These are phyloP conservation scores for Neurospora terricola DNA, from an alignment of 495 filamentous ascomycete genomes.

Conservation along the genomic window DNA sequence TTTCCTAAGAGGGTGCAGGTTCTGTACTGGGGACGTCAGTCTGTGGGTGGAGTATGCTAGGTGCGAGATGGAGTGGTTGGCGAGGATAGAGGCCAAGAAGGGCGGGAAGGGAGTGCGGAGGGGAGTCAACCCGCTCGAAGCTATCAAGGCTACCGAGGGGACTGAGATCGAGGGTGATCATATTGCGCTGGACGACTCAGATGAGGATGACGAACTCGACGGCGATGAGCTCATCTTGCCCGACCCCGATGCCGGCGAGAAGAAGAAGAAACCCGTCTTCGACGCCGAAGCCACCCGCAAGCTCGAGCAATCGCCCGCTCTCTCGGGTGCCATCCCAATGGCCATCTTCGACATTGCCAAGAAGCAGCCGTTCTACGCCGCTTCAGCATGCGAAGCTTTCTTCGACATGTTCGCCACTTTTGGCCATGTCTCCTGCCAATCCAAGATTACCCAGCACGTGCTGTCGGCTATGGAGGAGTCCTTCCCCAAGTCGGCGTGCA, in stretches of 20 bases:
- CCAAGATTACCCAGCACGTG: slow-evolving; percentile 67
- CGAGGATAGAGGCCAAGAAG: slow-evolving; percentile 63
- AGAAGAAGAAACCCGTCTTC: slow-evolving; percentile 31
- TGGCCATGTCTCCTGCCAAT: slow-evolving; percentile 48
- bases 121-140: slow-evolving; percentile 26
- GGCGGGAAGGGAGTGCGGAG: slow-evolving; percentile 48
- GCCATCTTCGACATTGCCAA: slow-evolving; percentile 85
- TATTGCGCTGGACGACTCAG: slow-evolving; percentile 29
- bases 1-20: slow-evolving; percentile 83
- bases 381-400: slow-evolving; percentile 59
- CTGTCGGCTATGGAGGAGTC: slow-evolving; percentile 49
- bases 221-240: slow-evolving; percentile 35
- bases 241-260: slow-evolving; percentile 24
- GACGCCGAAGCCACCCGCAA: slow-evolving; percentile 48
- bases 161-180: slow-evolving; percentile 17
- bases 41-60: slow-evolving; percentile 87
- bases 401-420: slow-evolving; percentile 72
- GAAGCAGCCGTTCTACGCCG: slow-evolving; percentile 60
- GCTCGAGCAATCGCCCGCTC: slow-evolving; percentile 65
- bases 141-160: slow-evolving; percentile 29
- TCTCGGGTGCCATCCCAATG: slow-evolving; percentile 83
- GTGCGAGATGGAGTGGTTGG: slow-evolving; percentile 85
- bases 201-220: slow-evolving; percentile 30
- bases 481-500: slow-evolving; percentile 48
- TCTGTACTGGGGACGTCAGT: slow-evolving; percentile 59